Evolutionary conservation across 2,329 filamentous ascomycete genomes (phyloP), one percentile per base, ranked within the genome.

Genomic region (Fusarium nisikadoi): DNA sequence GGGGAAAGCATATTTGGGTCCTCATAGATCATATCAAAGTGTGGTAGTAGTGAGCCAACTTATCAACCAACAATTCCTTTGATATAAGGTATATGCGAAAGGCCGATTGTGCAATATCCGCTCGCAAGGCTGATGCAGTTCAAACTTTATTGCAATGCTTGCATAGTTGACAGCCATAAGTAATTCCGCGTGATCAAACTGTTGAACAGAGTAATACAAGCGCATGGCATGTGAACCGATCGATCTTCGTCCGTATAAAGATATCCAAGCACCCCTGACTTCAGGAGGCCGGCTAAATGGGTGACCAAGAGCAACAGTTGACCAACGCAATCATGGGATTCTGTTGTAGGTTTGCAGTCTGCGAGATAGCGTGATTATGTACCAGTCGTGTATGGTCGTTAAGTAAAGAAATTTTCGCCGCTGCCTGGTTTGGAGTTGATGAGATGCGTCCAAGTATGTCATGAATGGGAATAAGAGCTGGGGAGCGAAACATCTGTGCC

Each of bases 211-310:
- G 16, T 27, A 29, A 27, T 14, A 46, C 36, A 38, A 20, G 19
- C 41, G 20, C 42, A 47, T 29, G 31, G 38, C 25, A 57, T 36
- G 38, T 17, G 14, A 59, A 45, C 29, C 23, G 54, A 62, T 69
- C 23, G 54, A 62, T 69, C 43, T 49, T 36, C 31, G 16, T 62
- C 17, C 31, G 9, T 25, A n/a, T 14, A 7, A 42, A 17, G 38
- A 25, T 45, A 16, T 17, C 33, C 25, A 61, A 46, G 33, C 38
- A 29, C 33, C 43, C 62, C 70, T 71, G 66, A 71, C 70, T 72
- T 72, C 70, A 72, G 57, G 70, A 49, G 29, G 54, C 23, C 45
- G 25, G 54, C 8, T 3, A 17, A 27, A 23, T 43, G 36, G 23
- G 19, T 20, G 19, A 25, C 38, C 25, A 52, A 36, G 36, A 45